These are phyloP conservation scores for Aspergillus japonicus DNA, from an alignment of 2,329 filamentous ascomycete genomes.

Conservation along the genomic window DNA sequence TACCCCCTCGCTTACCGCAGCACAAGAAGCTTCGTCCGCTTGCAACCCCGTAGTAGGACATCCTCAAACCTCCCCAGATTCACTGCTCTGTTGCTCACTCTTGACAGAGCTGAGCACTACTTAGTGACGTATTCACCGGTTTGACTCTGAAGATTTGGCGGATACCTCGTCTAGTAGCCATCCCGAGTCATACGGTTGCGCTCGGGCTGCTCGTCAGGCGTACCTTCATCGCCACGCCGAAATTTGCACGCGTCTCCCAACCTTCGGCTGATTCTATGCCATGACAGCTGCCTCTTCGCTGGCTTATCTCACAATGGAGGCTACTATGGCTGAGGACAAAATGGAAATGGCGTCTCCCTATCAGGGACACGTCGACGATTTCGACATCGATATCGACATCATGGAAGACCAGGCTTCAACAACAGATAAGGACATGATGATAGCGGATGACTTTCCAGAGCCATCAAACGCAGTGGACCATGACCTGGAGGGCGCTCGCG, in stretches of 20 bases:
- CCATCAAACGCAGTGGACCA: constrained; percentile 32
- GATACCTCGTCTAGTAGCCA: background rate
- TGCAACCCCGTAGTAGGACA: constrained; percentile 10
- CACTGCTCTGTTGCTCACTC: constrained; percentile 1
- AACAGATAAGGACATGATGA: constrained; percentile 52
- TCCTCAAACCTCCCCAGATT: constrained; percentile 4
- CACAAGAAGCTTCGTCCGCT: constrained; percentile 21
- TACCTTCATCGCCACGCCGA: constrained; percentile 19
- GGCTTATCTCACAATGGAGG: constrained; percentile 37
- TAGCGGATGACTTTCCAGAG: constrained; percentile 39
- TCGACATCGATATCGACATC: constrained; percentile 59
- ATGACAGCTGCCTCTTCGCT: constrained; percentile 37
- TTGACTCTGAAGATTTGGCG: background rate
- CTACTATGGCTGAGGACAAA: constrained; percentile 41
- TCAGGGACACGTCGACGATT: constrained; percentile 50
- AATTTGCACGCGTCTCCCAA: constrained; percentile 19
- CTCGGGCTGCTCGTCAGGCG: constrained; percentile 6
- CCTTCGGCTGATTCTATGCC: constrained; percentile 20
- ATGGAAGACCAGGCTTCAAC: constrained; percentile 58
- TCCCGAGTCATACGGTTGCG: background rate
- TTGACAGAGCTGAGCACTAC: background rate
- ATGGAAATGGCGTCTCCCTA: constrained; percentile 46
- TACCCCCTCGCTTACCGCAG: constrained; percentile 40
- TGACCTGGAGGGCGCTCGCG: constrained; percentile 30
- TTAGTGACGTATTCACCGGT: background rate